Base-by-base conservation (phyloP, 1,284 basidiomycete species). In the Heterobasidion parviporum region DNA sequence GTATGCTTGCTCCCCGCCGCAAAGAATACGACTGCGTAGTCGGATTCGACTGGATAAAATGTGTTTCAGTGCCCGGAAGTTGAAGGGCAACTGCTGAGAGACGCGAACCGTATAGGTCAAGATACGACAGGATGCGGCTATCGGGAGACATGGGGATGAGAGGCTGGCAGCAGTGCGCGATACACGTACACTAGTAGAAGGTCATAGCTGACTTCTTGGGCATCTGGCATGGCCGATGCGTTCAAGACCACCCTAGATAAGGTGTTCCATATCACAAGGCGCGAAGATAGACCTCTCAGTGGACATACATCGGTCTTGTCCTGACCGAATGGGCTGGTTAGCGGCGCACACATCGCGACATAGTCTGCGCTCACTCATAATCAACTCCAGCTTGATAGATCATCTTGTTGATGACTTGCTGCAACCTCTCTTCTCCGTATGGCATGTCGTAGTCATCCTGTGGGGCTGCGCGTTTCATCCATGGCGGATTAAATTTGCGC, bases 301-400 rank as follows among this genome's bases (percentile, higher is more conserved):
- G 56, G 45, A 74, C 84, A 64, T 74, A 90, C 89, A 93, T 92
- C 52, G 90, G 91, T 61, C 89, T 77, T 53, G 90, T 92, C 69
- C 89, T 92, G 56, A 4, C 38, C 9, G n/a, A 51, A 36, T n/a
- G 58, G 16, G 53, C 32, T 26, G 47, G 32, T 4, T 35, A 34
- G 48, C 38, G 33, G 44, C 52, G 48, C 4, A 15, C 14, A 50
- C 44, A 56, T 35, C 44, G n/a, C 41, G 47, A 45, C 15, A 9
- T 14, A 44, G 20, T 8, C 44, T 4, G 6, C 18, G 72, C 78
- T 63, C 63, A 92, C 88, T 92, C 90, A 64, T 82, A 92, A 70
- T 93, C 91, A 55, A 93, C 87, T 1, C 91, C 90, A 43, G 91
- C 90, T 66, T 92, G 91, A 62, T 89, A 92, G 53, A 93, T 89